Evolutionary conservation across 768 basidiomycete genomes (phyloP).

Genomic region (Lentinula sp.): DNA sequence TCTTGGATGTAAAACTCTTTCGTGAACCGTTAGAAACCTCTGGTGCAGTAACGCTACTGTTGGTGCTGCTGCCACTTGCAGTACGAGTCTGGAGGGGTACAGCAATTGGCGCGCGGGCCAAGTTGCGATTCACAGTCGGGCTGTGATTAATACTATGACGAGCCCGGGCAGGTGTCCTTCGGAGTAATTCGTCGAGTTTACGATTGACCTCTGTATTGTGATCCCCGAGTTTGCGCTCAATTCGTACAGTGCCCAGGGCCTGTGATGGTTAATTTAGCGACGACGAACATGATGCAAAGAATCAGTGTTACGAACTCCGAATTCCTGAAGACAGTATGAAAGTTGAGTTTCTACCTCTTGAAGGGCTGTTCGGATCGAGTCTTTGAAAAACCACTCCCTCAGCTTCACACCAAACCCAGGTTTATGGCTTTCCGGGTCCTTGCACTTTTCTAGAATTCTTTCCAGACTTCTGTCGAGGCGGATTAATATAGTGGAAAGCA

Average conservation of each 20-base stretch:
- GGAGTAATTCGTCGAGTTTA: conserved; percentile 9
- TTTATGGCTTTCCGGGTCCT: not conserved
- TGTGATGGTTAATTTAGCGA: not conserved
- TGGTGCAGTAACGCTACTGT: not conserved
- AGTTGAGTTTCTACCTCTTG: conserved; percentile 7
- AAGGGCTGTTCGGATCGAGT: conserved; percentile 2
- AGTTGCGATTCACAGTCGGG: not conserved
- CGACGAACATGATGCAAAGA: not conserved
- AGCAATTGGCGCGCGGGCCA: not conserved
- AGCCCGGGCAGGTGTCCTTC: not conserved
- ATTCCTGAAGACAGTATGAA: conserved; percentile 7
- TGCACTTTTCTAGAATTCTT: not conserved
- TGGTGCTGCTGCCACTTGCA: not conserved
- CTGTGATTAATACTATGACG: not conserved
- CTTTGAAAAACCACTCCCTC: conserved; percentile 1
- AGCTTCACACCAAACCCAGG: not conserved
- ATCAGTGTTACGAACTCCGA: not conserved
- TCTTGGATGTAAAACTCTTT: not conserved
- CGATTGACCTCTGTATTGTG: conserved; percentile 7
- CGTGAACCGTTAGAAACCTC: not conserved
- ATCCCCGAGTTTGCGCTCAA: conserved; percentile 7
- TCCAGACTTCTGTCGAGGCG: not conserved
- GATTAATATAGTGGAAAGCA: not conserved
- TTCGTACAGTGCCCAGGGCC: conserved; percentile 3
- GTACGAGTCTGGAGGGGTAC: not conserved